Base-by-base conservation (phyloP, 2,329 filamentous ascomycete genomes). In the Calonectria henricotiae region DNA sequence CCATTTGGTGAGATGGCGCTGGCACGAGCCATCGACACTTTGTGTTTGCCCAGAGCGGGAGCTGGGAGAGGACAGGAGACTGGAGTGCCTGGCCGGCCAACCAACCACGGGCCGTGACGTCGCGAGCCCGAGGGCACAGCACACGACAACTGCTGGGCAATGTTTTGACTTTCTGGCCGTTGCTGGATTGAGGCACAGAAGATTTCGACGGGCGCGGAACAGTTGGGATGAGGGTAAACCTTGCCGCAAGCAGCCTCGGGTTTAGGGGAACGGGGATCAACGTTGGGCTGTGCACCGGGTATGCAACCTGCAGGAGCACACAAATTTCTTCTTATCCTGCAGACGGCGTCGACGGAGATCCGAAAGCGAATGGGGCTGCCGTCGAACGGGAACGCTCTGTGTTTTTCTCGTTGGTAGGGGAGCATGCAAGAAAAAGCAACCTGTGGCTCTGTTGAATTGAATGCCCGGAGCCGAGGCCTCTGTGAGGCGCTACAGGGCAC, bases 11-110 rank as follows among this genome's bases (percentile, higher is more conserved):
- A 32, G 51, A 30, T 60, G 63, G 63, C 63, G 51, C 51, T 49
- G 63, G 63, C 63, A 66, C 63, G 63, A 66, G 63, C 63, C 63
- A 66, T 66, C 12, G 20, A 15, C 20, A 37, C 61, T 25, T 37
- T 35, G 25, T 23, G 37, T 61, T 61, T 61, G 55, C 23, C 37
- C 37, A 23, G 55, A 32, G 55, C 39, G 39, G 55, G 55, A 61
- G 39, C 20, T 32, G 51, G 51, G 51, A 39, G 20, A 58, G 7
- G 15, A 27, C 20, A 58, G 51, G 35, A 35, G 32, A 37, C 25
- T 51, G 32, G 51, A 58, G 51, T 35, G 15, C 46, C 32, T 64
- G 62, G 44, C 37, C 17, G 2, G 46, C 51, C 63, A 60, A 30
- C 41, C 63, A 58, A 65, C 46, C 35, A 65, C 37, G 37, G 47